These are phyloP conservation scores for Globisporangium sylvaticum DNA, from an alignment of 352 stramenopile species.

Conservation along the genomic window DNA sequence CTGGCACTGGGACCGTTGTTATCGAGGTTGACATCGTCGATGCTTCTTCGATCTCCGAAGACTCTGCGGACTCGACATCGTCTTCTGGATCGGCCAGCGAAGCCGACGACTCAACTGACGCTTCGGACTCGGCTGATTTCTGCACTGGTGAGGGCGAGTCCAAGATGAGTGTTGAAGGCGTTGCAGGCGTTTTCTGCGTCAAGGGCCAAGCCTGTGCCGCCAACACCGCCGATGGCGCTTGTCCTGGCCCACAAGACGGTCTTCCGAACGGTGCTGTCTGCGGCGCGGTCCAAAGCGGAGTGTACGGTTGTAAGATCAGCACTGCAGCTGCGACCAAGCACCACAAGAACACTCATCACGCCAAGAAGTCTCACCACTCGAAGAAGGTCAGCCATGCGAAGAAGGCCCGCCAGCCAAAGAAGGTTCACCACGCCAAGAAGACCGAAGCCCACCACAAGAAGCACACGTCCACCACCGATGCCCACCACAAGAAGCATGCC, in stretches of 20 bases:
- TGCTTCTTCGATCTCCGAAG: background rate
- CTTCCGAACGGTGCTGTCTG: conserved; percentile 17
- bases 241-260: conserved; percentile 4
- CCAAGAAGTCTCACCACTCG: conserved; percentile 21
- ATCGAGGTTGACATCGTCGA: background rate
- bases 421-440: background rate
- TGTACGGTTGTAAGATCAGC: conserved; percentile 22
- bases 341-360: conserved; percentile 4
- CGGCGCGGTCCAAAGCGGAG: conserved; percentile 21
- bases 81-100: background rate
- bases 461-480: no score
- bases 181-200: conserved; percentile 17
- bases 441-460: background rate
- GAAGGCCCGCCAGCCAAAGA: background rate
- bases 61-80: background rate
- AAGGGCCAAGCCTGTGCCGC: conserved; percentile 17
- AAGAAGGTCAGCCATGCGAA: background rate
- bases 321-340: background rate
- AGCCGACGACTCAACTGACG: background rate
- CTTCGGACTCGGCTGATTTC: background rate
- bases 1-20: background rate
- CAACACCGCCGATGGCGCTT: conserved; percentile 17
- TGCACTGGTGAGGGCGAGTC: background rate
- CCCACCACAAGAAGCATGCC: no score
- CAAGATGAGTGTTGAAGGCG: conserved; percentile 18